Conservation (phyloP, 306 rosid genomes). For the Casuarina glauca region DNA sequence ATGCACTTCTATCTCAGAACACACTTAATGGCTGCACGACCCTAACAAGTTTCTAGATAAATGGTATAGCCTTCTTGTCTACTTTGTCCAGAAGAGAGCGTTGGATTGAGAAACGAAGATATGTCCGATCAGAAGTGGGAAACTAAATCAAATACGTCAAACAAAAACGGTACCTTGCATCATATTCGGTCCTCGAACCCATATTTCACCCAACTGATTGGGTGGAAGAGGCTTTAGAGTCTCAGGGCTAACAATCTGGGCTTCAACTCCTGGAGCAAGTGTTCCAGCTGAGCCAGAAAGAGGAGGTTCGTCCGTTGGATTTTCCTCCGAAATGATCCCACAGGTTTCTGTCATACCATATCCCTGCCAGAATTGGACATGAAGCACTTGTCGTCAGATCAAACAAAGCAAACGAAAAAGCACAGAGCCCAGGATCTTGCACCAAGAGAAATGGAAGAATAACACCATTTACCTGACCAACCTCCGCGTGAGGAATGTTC, state of each 20-base stretch:
- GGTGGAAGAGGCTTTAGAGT: constrained; percentile 46
- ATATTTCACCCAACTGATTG: constrained; percentile 45
- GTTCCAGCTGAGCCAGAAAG: constrained; percentile 36
- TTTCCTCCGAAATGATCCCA: constrained; percentile 29
- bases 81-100: no score
- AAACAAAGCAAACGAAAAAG: no score
- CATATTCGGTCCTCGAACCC: constrained; percentile 39
- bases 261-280: constrained; percentile 40
- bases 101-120: no score
- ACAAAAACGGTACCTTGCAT: constrained; percentile 38
- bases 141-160: neutral
- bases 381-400: neutral
- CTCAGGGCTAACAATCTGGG: constrained; percentile 30
- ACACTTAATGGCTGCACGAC: no score
- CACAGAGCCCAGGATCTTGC: no score
- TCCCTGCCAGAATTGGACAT: constrained; percentile 25
- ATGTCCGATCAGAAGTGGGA: neutral
- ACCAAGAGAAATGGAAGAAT: no score
- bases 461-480: constrained; percentile 34
- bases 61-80: no score
- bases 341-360: constrained; percentile 58
- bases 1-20: no score
- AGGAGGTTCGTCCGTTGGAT: constrained; percentile 20
- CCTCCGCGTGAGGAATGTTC: constrained; percentile 27
- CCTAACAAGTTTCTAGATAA: no score